Percentiles rank a stretch among this genome's conserved stretches.
Evolutionary conservation across 2,329 filamentous ascomycete species (phyloP).

Genomic region (Chaetomiaceae sp.): DNA sequence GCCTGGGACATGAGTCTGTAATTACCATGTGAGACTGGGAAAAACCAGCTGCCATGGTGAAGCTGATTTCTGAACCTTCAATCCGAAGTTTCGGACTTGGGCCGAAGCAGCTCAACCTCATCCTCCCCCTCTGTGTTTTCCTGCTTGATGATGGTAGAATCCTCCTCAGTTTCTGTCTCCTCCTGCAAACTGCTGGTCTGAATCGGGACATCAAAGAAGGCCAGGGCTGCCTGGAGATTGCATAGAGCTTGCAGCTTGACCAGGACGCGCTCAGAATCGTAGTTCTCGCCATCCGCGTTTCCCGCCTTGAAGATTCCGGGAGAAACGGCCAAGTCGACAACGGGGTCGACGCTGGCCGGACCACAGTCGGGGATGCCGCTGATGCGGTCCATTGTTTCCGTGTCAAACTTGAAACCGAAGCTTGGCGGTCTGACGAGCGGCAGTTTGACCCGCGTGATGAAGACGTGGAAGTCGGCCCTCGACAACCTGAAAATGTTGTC

Average conservation of each 20-base stretch:
- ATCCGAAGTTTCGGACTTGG: no score
- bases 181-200: no score
- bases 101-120: no score
- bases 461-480: constrained; percentile 11
- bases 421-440: not conserved
- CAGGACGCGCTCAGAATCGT: constrained; percentile 7
- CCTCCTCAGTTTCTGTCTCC: not conserved
- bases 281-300: constrained; percentile 12
- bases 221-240: not conserved
- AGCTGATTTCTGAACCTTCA: no score
- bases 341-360: not conserved
- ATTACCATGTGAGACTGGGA: no score
- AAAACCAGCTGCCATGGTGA: no score
- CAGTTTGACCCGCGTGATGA: constrained; percentile 4
- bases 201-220: not conserved
- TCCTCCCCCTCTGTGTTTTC: no score
- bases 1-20: no score
- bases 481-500: constrained; percentile 12
- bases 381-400: constrained; percentile 8
- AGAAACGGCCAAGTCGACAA: constrained; percentile 9
- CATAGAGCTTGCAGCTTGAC: constrained; percentile 13
- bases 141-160: no score
- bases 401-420: constrained; percentile 12
- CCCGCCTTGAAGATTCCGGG: constrained; percentile 16
- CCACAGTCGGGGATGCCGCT: not conserved